These are phyloP conservation scores for Cicer cuneatum DNA, from an alignment of 306 rosid species.

Conservation along the genomic window DNA sequence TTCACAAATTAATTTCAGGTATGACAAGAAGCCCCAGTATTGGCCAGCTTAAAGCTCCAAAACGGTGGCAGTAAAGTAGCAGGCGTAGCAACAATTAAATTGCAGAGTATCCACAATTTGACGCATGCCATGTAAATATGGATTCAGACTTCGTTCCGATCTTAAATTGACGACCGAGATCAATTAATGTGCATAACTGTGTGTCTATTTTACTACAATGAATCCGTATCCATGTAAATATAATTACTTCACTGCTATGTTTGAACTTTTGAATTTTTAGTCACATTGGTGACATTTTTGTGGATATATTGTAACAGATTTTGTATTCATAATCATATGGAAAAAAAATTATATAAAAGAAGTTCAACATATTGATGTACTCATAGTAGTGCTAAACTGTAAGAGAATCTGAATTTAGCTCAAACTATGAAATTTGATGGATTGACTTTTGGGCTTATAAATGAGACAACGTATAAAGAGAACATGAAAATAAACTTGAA, in stretches of 20 bases:
- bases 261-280: constrained; percentile 1
- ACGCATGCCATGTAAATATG: constrained; percentile 33
- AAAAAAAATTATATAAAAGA: neutral
- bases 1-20: constrained; percentile 49
- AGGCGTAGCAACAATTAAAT: constrained; percentile 28
- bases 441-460: neutral
- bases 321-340: constrained; percentile 8
- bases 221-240: constrained; percentile 17
- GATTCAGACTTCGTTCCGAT: neutral
- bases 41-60: constrained; percentile 46
- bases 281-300: constrained; percentile 38
- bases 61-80: constrained; percentile 48
- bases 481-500: neutral
- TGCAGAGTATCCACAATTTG: neutral
- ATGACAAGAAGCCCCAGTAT: constrained; percentile 46
- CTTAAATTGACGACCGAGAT: neutral
- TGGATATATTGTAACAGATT: constrained; percentile 23
- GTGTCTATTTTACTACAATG: neutral
- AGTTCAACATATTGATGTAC: neutral
- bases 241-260: neutral
- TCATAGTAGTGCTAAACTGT: constrained; percentile 1
- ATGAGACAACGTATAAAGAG: neutral
- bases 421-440: neutral
- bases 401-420: neutral
- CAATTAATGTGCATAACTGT: neutral